phyloP scores from a whole-genome alignment of 768 basidiomycete genomes.

The Auriscalpium orientale region DNA sequence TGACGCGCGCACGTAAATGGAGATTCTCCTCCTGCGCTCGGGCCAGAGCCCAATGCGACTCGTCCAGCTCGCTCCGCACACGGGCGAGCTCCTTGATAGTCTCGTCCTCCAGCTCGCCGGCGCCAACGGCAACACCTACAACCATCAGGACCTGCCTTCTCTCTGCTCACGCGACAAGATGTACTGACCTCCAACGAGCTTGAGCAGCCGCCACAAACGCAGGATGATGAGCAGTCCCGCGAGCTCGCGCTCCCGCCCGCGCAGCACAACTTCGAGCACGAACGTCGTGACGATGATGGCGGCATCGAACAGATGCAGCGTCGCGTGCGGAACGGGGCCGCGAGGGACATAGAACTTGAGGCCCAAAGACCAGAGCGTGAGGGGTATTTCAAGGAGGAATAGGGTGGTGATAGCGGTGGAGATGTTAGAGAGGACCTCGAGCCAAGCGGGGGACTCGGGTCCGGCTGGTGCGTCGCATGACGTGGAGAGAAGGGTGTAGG shows the following conservation, averaged over 20 bases:
- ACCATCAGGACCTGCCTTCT: slow-evolving; percentile 16
- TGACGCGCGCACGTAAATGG: slow-evolving; percentile 26
- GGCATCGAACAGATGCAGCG: slow-evolving; percentile 70
- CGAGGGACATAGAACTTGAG: slow-evolving; percentile 55
- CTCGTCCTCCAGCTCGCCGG: slow-evolving; percentile 62
- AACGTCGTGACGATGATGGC: slow-evolving; percentile 67
- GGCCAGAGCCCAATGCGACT: slow-evolving; percentile 35
- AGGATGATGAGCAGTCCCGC: slow-evolving; percentile 63
- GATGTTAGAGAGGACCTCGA: slow-evolving; percentile 50
- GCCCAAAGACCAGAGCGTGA: slow-evolving; percentile 62
- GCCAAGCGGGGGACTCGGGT: slow-evolving; percentile 48
- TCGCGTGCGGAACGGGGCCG: slow-evolving; percentile 42
- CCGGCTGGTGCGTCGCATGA: slow-evolving; percentile 36
- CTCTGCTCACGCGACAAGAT: no score
- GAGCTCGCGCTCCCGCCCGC: slow-evolving; percentile 63
- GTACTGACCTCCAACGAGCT: slow-evolving; percentile 52
- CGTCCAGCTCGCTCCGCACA: slow-evolving; percentile 41
- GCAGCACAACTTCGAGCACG: slow-evolving; percentile 59
- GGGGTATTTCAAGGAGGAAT: slow-evolving; percentile 73
- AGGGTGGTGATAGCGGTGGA: slow-evolving; percentile 63
- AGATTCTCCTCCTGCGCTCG: slow-evolving; percentile 47
- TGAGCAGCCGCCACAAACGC: slow-evolving; percentile 76
- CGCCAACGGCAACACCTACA: slow-evolving; percentile 67
- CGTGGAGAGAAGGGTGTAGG: slow-evolving; percentile 55
- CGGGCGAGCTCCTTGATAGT: slow-evolving; percentile 39